phyloP scores from a whole-genome alignment of 306 rosid species.

The Prunus padus region DNA sequence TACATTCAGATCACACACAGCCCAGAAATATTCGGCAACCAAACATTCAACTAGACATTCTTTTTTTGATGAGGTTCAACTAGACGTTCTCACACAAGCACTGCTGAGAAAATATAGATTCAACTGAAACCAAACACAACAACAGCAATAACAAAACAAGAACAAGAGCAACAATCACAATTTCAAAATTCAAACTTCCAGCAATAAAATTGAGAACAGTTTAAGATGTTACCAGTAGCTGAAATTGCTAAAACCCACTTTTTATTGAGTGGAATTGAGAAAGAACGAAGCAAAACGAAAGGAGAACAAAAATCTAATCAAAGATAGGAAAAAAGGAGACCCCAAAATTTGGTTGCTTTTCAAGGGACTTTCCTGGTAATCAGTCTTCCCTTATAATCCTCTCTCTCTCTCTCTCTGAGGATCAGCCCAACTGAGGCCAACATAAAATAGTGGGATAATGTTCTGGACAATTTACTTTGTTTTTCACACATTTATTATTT shows the following conservation, averaged over 20 bases:
- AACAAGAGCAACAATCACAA: neutral
- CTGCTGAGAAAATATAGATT: slow-evolving; percentile 8
- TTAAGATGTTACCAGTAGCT: slow-evolving; percentile 43
- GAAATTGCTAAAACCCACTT: slow-evolving; percentile 31
- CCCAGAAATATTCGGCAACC: slow-evolving; percentile 31
- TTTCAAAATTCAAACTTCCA: neutral
- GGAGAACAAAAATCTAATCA: slow-evolving; percentile 6
- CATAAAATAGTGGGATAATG: slow-evolving; percentile 45
- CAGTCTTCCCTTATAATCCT: slow-evolving; percentile 29
- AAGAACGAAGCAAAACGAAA: neutral
- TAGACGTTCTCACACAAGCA: slow-evolving; percentile 30
- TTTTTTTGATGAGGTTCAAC: slow-evolving; percentile 15
- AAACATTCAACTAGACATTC: slow-evolving; percentile 41
- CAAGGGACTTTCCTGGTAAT: slow-evolving; percentile 39
- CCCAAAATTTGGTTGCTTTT: slow-evolving; percentile 33
- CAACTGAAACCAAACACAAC: slow-evolving; percentile 25
- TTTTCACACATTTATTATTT: slow-evolving; percentile 21
- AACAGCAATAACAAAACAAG: neutral
- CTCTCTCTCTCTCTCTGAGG: slow-evolving; percentile 17
- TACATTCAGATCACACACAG: slow-evolving; percentile 59
- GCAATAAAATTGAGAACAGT: slow-evolving; percentile 14
- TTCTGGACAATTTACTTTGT: slow-evolving; percentile 40
- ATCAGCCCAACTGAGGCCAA: slow-evolving; percentile 36
- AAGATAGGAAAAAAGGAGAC: slow-evolving; percentile 2
- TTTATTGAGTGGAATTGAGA: slow-evolving; percentile 19